These are phyloP conservation scores for Hypoxylon sp. DNA, from an alignment of 2,329 filamentous ascomycete genomes.

Conservation along the genomic window DNA sequence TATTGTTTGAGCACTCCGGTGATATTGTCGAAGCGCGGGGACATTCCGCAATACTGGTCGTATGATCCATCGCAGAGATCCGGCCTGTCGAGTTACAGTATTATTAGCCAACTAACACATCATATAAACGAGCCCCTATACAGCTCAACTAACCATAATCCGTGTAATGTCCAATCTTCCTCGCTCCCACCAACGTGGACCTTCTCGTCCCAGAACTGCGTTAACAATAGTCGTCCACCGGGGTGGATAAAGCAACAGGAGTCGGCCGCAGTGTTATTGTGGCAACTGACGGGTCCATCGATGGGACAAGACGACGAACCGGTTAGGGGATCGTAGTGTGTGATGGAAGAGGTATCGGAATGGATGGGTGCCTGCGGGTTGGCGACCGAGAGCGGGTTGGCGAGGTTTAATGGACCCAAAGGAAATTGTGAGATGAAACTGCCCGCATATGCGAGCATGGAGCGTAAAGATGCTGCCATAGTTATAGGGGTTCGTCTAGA, in stretches of 20 bases:
- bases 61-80: constrained; percentile 56
- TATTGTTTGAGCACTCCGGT: constrained; percentile 52
- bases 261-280: constrained; percentile 49
- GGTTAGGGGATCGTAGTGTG: constrained; percentile 49
- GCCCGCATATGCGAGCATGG: constrained; percentile 47
- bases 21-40: constrained; percentile 54
- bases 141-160: constrained; percentile 50
- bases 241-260: constrained; percentile 55
- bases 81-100: constrained; percentile 46
- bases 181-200: constrained; percentile 52
- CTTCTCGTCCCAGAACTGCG: constrained; percentile 56
- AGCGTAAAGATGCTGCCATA: constrained; percentile 45
- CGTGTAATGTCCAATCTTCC: constrained; percentile 56
- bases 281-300: constrained; percentile 53
- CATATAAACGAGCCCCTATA: background rate
- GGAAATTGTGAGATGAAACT: constrained; percentile 48
- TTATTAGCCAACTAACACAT: constrained; percentile 6
- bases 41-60: constrained; percentile 54
- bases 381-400: constrained; percentile 38
- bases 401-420: constrained; percentile 37
- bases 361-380: constrained; percentile 29
- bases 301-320: constrained; percentile 52
- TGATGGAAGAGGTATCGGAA: constrained; percentile 32
- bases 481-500: background rate
- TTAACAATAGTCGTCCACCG: constrained; percentile 52